Evolutionary conservation across 495 filamentous ascomycete species (phyloP), one percentile per base, ranked within the genome.

Genomic region (Gamarada debralockiae): DNA sequence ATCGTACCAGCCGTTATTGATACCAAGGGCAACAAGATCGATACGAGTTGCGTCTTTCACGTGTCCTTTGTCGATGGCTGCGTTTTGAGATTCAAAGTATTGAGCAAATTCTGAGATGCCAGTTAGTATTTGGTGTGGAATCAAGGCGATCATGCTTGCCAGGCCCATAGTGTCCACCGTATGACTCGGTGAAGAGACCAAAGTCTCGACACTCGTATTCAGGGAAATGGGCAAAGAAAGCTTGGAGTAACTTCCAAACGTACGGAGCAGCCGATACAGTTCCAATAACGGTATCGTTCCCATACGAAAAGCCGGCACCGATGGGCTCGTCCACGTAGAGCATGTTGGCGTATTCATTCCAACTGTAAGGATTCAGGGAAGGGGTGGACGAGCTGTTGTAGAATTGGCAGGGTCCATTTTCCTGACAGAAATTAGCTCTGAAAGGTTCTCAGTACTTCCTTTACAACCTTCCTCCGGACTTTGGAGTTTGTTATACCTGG

Each of bases 311-410:
- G 0, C 83, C 83, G 2, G 75, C 72, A 23, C 81, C 78, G 34
- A 75, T 78, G 2, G 83, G 83, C 65, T 87, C 79, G 55, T 85
- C 82, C 44, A 87, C 73, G 58, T 80, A 87, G 14, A 84, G 67
- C 73, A 82, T 80, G 54, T 84, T 85, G 47, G 77, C 78, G 51
- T 80, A 76, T 52, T 76, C 75, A 59, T 84, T 86, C 66, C 73
- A 87, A 37, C 75, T 79, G 65, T 81, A 78, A 0, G 76, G 76
- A 51, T 81, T 82, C 31, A 76, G 56, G 1, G 71, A 70, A 2
- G 78, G 79, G 13, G 67, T 72, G 21, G 69, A 74, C 40, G 76
- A 68, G 6, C 68, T 67, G 48, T 80, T 75, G 25, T 79, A 69
- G 51, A 82, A 80, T n/a, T 67, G 62, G 56, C 83, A 86, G 2